These are phyloP conservation scores for Zygosaccharomyces gambellarensis DNA, from an alignment of 805 yeast genomes.

Conservation along the genomic window DNA sequence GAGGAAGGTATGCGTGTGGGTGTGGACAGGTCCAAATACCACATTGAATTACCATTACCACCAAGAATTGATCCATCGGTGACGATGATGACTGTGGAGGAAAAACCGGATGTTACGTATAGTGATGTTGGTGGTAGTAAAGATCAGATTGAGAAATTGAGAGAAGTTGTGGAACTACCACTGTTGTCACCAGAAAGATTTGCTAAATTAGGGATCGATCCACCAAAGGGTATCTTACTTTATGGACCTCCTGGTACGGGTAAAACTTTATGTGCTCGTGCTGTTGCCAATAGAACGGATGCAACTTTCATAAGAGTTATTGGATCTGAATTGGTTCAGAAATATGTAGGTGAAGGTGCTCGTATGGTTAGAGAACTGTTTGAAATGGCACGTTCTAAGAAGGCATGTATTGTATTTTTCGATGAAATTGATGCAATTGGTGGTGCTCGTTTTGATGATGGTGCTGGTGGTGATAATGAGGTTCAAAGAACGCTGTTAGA, in stretches of 20 bases:
- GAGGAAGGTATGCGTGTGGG: constrained; percentile 99
- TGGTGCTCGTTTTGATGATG: constrained; percentile 99
- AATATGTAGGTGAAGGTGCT: constrained; percentile 99
- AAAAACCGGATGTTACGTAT: constrained; percentile 97
- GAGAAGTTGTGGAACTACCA: constrained; percentile 95
- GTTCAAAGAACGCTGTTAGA: constrained; percentile 99
- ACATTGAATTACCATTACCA: constrained; percentile 94
- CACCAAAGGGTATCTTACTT: constrained; percentile 94
- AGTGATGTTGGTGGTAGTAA: constrained; percentile 98
- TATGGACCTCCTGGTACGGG: constrained; percentile 99
- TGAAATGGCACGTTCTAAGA: constrained; percentile 98
- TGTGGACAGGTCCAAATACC: constrained; percentile 94
- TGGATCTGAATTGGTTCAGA: constrained; percentile 97
- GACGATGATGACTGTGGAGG: constrained; percentile 99
- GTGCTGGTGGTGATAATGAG: constrained; percentile 99
- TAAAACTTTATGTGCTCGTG: constrained; percentile 96
- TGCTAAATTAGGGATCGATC: constrained; percentile 95
- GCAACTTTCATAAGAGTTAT: constrained; percentile 97
- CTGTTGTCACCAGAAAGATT: constrained; percentile 92
- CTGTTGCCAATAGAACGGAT: constrained; percentile 98
- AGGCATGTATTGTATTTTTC: constrained; percentile 95
- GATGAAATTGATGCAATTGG: constrained; percentile 99
- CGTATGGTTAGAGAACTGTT: constrained; percentile 98
- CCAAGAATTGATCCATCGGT: constrained; percentile 97
- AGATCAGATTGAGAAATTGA: constrained; percentile 92